phyloP scores from a whole-genome alignment of 1,284 basidiomycete genomes.

The Sanguinoderma infundibulare region DNA sequence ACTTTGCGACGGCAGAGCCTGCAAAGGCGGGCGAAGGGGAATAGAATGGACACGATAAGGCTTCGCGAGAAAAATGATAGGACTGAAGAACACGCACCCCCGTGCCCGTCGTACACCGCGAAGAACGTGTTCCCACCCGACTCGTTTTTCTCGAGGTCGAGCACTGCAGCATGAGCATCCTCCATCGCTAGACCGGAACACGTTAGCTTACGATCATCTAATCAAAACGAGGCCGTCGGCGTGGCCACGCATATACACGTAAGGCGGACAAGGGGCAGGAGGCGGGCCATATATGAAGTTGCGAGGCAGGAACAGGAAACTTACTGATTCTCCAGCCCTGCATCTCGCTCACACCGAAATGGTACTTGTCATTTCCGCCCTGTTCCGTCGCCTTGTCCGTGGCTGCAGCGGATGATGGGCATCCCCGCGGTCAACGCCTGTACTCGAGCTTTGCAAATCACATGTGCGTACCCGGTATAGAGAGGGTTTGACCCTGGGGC shows the following conservation, averaged over 20 bases:
- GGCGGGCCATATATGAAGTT: background rate
- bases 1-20: conserved; percentile 92
- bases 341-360: conserved; percentile 94
- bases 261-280: conserved; percentile 8
- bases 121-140: conserved; percentile 80
- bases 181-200: conserved; percentile 81
- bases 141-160: conserved; percentile 62
- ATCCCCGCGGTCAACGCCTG: conserved; percentile 11
- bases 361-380: conserved; percentile 80
- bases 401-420: conserved; percentile 47
- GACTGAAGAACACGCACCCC: conserved; percentile 59
- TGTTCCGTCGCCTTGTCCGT: conserved; percentile 85
- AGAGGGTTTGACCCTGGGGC: conserved; percentile 74
- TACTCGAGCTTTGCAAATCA: background rate
- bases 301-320: conserved; percentile 37
- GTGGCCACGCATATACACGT: background rate
- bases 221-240: conserved; percentile 6
- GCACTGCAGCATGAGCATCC: conserved; percentile 90
- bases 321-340: conserved; percentile 99
- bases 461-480: conserved; percentile 60
- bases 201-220: background rate
- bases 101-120: conserved; percentile 98
- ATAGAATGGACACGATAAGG: conserved; percentile 4
- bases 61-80: conserved; percentile 2
- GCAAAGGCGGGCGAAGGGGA: background rate